phyloP scores from a whole-genome alignment of 805 yeast genomes.

The Saturnispora saitoi region DNA sequence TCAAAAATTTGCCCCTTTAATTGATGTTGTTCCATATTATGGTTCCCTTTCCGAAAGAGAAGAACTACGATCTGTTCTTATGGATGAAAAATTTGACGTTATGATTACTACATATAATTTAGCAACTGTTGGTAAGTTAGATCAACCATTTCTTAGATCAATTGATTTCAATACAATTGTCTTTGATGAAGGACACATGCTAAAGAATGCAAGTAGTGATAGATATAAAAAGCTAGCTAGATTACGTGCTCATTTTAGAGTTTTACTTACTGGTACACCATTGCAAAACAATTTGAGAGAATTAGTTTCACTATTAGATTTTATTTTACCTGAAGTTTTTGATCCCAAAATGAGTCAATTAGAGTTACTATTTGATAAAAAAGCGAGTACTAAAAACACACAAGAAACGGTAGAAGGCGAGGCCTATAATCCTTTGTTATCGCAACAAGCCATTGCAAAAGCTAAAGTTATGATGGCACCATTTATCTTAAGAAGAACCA shows the following conservation, averaged over 20 bases:
- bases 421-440: slow-evolving; percentile 67
- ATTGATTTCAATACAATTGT: slow-evolving; percentile 80
- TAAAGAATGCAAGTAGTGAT: slow-evolving; percentile 83
- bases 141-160: slow-evolving; percentile 66
- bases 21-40: slow-evolving; percentile 86
- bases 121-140: slow-evolving; percentile 81
- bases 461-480: slow-evolving; percentile 99
- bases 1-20: slow-evolving; percentile 72
- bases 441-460: slow-evolving; percentile 83
- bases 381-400: slow-evolving; percentile 53
- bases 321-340: slow-evolving; percentile 80
- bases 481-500: slow-evolving; percentile 84
- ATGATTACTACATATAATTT: slow-evolving; percentile 89
- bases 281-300: slow-evolving; percentile 88
- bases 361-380: slow-evolving; percentile 77
- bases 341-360: slow-evolving; percentile 75
- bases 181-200: slow-evolving; percentile 96
- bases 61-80: slow-evolving; percentile 67
- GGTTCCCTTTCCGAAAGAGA: slow-evolving; percentile 82
- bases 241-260: slow-evolving; percentile 72
- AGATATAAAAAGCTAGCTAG: slow-evolving; percentile 83
- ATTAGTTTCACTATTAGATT: slow-evolving; percentile 80
- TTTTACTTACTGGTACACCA: slow-evolving; percentile 93
- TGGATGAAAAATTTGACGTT: slow-evolving; percentile 62
- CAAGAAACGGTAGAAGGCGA: slow-evolving; percentile 34